Evolutionary conservation across 2,329 filamentous ascomycete genomes (phyloP).

Genomic region (Calonectria pseudoreteaudii): DNA sequence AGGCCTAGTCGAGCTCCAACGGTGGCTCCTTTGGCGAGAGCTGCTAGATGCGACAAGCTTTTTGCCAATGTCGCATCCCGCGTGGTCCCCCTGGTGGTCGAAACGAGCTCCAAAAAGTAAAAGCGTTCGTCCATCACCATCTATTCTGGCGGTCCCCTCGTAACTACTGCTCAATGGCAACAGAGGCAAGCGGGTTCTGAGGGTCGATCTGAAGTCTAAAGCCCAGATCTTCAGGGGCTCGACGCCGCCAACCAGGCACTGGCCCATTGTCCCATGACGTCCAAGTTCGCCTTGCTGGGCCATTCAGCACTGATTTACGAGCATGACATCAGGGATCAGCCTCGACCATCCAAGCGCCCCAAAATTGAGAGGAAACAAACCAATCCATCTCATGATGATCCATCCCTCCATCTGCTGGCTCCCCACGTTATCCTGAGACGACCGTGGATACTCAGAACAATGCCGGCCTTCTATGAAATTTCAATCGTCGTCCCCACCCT

Average conservation of each 20-base stretch:
- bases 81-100: not conserved
- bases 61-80: constrained; percentile 15
- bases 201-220: constrained; percentile 13
- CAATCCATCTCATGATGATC: constrained; percentile 1
- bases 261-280: constrained; percentile 5
- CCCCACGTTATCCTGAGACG: constrained; percentile 19
- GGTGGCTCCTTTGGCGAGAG: not conserved
- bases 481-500: constrained; percentile 41
- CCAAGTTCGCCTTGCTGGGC: not conserved
- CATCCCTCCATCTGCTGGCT: not conserved
- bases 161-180: not conserved
- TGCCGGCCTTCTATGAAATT: constrained; percentile 35
- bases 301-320: not conserved
- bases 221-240: constrained; percentile 35
- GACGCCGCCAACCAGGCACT: not conserved
- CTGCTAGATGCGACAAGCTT: constrained; percentile 13
- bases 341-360: not conserved
- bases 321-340: constrained; percentile 9
- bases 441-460: constrained; percentile 8
- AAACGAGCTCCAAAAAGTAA: not conserved
- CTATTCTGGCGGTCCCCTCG: not conserved
- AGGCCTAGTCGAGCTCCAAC: not conserved
- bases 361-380: constrained; percentile 5
- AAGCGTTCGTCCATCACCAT: not conserved
- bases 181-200: not conserved